Conservation (phyloP, 139 green algal genomes). For the Asterochloris sp. region DNA sequence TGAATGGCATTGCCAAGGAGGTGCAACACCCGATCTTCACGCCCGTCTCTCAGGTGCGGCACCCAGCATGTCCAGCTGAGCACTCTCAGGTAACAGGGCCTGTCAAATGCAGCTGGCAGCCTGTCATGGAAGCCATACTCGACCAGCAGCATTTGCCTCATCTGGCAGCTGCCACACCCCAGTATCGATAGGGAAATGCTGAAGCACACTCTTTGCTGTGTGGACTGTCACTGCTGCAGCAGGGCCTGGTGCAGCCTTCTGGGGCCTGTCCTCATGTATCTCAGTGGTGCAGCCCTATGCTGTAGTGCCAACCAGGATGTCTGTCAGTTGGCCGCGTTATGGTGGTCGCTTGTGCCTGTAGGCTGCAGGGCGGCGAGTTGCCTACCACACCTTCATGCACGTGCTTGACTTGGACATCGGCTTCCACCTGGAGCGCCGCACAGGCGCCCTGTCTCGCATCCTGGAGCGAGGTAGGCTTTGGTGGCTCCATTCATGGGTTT, state of each 20-base stretch:
- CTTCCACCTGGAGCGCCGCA: slow-evolving; percentile 87
- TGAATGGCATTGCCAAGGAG: slow-evolving; percentile 79
- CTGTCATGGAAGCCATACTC: not conserved
- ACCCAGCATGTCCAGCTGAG: not conserved
- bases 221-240: too few relatives aligned
- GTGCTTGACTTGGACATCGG: slow-evolving; percentile 76
- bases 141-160: not conserved
- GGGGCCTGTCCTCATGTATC: too few relatives aligned
- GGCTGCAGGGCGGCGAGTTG: slow-evolving; percentile 55
- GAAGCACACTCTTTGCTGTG: too few relatives aligned
- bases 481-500: not conserved
- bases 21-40: slow-evolving; percentile 76
- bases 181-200: not conserved
- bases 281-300: too few relatives aligned
- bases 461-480: slow-evolving; percentile 71
- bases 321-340: not conserved
- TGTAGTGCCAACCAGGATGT: too few relatives aligned
- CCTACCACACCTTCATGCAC: slow-evolving; percentile 78
- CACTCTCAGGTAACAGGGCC: not conserved
- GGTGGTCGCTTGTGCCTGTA: slow-evolving; percentile 19
- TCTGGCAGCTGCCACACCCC: not conserved
- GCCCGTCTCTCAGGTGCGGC: slow-evolving; percentile 69
- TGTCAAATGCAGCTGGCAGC: not conserved
- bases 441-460: slow-evolving; percentile 80
- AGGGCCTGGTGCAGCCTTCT: too few relatives aligned